A percentile compares a stretch with the other conserved stretches of the same genome.
phyloP scores from a whole-genome alignment of 805 yeast species.

The Candida tallmaniae region DNA sequence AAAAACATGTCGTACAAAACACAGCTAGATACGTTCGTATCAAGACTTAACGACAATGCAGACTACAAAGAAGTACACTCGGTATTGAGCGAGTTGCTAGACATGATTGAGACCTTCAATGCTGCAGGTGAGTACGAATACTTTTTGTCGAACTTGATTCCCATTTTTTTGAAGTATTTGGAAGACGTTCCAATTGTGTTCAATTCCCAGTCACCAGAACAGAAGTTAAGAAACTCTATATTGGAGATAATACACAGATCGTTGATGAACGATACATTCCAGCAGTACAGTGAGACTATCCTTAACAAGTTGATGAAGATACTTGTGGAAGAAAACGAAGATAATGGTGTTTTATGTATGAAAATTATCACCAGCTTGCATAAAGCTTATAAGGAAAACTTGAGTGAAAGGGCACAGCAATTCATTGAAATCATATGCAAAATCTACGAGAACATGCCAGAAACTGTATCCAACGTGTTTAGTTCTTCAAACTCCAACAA shows the following conservation, averaged over 20 bases:
- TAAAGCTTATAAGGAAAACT: constrained; percentile 68
- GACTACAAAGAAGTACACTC: constrained; percentile 63
- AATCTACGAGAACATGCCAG: constrained; percentile 76
- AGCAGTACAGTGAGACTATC: constrained; percentile 60
- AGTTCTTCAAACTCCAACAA: constrained; percentile 4
- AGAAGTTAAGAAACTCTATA: constrained; percentile 70
- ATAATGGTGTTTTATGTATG: constrained; percentile 89
- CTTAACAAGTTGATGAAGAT: constrained; percentile 56
- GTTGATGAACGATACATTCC: constrained; percentile 77
- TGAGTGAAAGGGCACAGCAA: constrained; percentile 68
- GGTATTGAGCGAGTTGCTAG: constrained; percentile 76
- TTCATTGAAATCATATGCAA: constrained; percentile 73
- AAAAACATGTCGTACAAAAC: constrained; percentile 39
- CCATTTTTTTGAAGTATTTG: constrained; percentile 61
- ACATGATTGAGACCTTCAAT: constrained; percentile 78
- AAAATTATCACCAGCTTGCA: constrained; percentile 81
- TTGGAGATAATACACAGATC: constrained; percentile 78
- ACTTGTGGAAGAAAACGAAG: constrained; percentile 82
- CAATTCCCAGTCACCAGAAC: constrained; percentile 59
- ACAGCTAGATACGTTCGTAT: constrained; percentile 66
- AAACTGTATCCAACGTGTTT: constrained; percentile 68
- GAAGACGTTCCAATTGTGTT: constrained; percentile 71
- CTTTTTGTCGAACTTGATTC: constrained; percentile 65
- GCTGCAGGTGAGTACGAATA: constrained; percentile 78
- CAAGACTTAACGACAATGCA: constrained; percentile 51